Evolutionary conservation across 2,329 filamentous ascomycete genomes (phyloP).

Genomic region (Colletotrichum sp.): DNA sequence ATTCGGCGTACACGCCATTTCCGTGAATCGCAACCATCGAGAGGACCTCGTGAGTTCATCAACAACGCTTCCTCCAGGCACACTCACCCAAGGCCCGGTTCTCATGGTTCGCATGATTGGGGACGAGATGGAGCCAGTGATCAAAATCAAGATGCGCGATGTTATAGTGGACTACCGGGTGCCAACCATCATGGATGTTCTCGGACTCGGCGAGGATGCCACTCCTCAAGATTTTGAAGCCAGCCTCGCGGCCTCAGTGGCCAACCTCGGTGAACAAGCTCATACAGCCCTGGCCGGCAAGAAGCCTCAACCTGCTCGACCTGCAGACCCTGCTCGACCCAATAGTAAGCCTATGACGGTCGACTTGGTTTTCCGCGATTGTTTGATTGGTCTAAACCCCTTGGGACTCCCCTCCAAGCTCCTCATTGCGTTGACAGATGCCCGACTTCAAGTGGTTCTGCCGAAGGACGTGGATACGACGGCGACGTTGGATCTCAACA

Average conservation of each 20-base stretch:
- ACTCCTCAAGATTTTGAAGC: constrained; percentile 76
- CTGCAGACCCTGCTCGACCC: constrained; percentile 23
- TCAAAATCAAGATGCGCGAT: constrained; percentile 88
- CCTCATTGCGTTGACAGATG: constrained; percentile 78
- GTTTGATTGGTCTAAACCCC: constrained; percentile 84
- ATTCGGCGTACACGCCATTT: constrained; percentile 70
- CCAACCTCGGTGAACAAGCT: constrained; percentile 72
- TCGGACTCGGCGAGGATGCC: constrained; percentile 71
- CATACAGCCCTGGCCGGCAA: constrained; percentile 49
- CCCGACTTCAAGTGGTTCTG: constrained; percentile 71
- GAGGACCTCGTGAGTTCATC: constrained; percentile 74
- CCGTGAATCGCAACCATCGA: constrained; percentile 65
- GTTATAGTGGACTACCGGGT: constrained; percentile 89
- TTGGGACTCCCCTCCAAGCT: constrained; percentile 77
- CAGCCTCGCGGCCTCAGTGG: constrained; percentile 79
- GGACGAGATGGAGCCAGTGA: constrained; percentile 89
- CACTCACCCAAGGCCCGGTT: constrained; percentile 48
- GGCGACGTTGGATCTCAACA: constrained; percentile 72
- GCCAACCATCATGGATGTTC: constrained; percentile 78
- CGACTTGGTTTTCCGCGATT: constrained; percentile 80
- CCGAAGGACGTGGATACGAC: constrained; percentile 69
- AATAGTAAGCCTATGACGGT: constrained; percentile 65
- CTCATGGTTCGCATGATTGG: constrained; percentile 90
- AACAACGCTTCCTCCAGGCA: constrained; percentile 14
- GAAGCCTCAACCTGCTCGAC: not conserved